A percentile compares a stretch with the other conserved stretches of the same genome.
phyloP scores from a whole-genome alignment of 192 early-diverging fungal genomes.

The Coemansia sp. region DNA sequence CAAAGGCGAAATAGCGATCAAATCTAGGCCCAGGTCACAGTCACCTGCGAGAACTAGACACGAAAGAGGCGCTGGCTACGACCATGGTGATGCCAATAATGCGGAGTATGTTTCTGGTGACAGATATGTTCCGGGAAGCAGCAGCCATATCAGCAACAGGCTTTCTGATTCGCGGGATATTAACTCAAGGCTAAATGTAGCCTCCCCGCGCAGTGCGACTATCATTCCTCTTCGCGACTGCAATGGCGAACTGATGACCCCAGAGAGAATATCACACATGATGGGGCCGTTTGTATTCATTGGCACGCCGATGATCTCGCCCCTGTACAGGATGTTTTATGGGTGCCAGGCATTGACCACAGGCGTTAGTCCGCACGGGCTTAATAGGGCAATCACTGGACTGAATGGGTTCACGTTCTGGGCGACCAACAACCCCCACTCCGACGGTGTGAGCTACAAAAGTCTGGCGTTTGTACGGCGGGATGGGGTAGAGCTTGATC shows the following conservation, averaged over 20 bases:
- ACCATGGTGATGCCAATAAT: neutral
- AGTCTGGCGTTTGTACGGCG: conserved; percentile 16
- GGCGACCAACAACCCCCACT: neutral
- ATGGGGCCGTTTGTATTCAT: conserved; percentile 36
- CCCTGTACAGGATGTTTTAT: conserved; percentile 24
- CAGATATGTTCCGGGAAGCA: neutral
- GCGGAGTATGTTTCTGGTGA: neutral
- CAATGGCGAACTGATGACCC: conserved; percentile 12
- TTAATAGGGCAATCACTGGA: conserved; percentile 11
- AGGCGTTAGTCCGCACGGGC: conserved; percentile 2
- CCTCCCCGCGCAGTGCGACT: conserved; percentile 2
- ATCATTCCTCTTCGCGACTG: conserved; percentile 9
- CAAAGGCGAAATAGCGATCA: neutral
- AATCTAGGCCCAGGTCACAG: neutral
- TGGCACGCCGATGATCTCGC: conserved; percentile 2
- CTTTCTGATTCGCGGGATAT: neutral
- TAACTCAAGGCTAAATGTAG: neutral
- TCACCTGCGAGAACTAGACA: conserved; percentile 6
- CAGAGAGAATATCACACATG: conserved; percentile 17
- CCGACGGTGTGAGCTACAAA: neutral
- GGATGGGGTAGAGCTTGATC: conserved; percentile 1
- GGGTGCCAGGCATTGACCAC: conserved; percentile 13
- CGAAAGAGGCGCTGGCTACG: neutral
- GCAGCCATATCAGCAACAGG: neutral
- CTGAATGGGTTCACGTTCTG: conserved; percentile 24